These are phyloP conservation scores for Pseudogymnoascus sp. DNA, from an alignment of 2,329 filamentous ascomycete genomes.

Conservation along the genomic window DNA sequence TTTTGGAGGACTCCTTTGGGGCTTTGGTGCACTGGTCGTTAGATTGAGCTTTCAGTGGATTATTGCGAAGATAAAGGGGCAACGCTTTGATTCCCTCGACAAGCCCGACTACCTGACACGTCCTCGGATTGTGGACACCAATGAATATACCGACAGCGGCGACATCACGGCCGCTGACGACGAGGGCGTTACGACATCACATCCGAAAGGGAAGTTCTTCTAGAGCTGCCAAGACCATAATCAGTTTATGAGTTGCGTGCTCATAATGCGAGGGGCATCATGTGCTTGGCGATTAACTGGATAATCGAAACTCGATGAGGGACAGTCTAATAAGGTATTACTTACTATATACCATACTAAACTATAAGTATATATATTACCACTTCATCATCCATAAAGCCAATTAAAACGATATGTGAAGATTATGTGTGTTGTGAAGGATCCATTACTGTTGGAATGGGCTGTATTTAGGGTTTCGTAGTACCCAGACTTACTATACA, in stretches of 20 bases:
- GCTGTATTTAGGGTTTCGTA: not conserved
- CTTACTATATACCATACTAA: not conserved
- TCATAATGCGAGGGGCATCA: not conserved
- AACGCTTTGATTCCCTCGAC: conserved; percentile 60
- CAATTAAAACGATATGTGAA: not conserved
- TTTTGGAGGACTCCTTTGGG: conserved; percentile 65
- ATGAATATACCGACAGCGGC: conserved; percentile 24
- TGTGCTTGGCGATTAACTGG: not conserved
- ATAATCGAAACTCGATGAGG: not conserved
- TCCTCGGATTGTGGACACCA: conserved; percentile 15
- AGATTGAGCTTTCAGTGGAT: conserved; percentile 52
- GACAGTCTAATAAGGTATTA: not conserved
- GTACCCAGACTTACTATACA: not conserved
- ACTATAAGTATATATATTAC: not conserved
- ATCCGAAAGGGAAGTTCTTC: conserved; percentile 27
- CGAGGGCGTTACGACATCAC: conserved; percentile 20
- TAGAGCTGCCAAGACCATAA: conserved; percentile 13
- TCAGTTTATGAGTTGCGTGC: not conserved
- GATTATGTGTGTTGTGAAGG: not conserved
- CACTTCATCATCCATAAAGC: not conserved
- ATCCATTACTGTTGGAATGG: not conserved
- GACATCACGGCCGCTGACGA: conserved; percentile 18
- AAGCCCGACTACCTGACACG: conserved; percentile 32
- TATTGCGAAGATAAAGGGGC: conserved; percentile 47
- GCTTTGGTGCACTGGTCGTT: conserved; percentile 50